A percentile compares a stretch with the other conserved stretches of the same genome.
Conservation (phyloP, 768 basidiomycete genomes). For the Jaapia argillacea region DNA sequence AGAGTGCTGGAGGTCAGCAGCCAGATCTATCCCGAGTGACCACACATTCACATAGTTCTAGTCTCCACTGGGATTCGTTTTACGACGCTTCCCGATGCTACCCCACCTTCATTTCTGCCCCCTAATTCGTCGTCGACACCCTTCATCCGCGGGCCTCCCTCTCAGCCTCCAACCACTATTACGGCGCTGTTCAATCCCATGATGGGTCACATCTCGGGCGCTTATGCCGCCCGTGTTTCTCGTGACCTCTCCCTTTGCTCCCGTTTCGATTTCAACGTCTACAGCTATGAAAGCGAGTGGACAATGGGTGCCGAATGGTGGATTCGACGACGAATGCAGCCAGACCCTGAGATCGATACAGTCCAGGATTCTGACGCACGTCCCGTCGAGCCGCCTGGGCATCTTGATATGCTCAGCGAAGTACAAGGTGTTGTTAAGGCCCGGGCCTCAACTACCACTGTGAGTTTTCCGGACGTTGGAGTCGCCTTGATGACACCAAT, state of each 20-base stretch:
- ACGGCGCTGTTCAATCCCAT: conserved; percentile 95
- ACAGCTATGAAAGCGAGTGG: conserved; percentile 96
- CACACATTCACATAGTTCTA: conserved; percentile 17
- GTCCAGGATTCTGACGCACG: conserved; percentile 10
- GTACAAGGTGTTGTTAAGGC: conserved; percentile 84
- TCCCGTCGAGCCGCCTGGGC: neutral
- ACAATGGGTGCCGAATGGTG: conserved; percentile 95
- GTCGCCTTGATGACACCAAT: too few relatives aligned
- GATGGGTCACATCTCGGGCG: conserved; percentile 86
- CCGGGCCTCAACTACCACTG: conserved; percentile 81
- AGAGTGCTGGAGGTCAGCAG: conserved; percentile 78
- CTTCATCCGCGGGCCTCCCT: conserved; percentile 18
- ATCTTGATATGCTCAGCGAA: conserved; percentile 18
- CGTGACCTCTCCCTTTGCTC: conserved; percentile 80
- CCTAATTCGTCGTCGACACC: conserved; percentile 26
- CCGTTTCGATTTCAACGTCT: conserved; percentile 93
- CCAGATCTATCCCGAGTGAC: neutral
- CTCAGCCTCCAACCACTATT: conserved; percentile 89
- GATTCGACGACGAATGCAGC: conserved; percentile 51
- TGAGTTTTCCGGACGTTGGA: conserved; percentile 26
- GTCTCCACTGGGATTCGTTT: conserved; percentile 94
- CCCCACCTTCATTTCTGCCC: conserved; percentile 53
- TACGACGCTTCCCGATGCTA: conserved; percentile 78
- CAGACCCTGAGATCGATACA: conserved; percentile 16
- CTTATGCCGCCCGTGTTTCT: conserved; percentile 84